phyloP scores from a whole-genome alignment of 352 stramenopile species.

The Globisporangium sylvaticum region DNA sequence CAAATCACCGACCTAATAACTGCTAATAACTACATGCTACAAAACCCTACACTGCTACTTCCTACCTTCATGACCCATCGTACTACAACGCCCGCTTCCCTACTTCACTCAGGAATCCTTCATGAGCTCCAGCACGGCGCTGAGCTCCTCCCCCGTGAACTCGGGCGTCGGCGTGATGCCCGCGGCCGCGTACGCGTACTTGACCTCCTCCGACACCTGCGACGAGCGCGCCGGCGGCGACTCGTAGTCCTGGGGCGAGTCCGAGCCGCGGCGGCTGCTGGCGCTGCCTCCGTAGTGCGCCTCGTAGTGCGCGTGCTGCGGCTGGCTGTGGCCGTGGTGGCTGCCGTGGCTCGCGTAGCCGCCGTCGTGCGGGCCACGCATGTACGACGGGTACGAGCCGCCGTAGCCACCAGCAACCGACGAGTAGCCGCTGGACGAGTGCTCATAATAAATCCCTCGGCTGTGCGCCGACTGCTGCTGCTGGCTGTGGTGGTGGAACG shows the following conservation, averaged over 20 bases:
- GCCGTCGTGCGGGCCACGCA: conserved; percentile 29
- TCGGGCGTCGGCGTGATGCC: conserved; percentile 22
- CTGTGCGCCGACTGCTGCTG: conserved; percentile 19
- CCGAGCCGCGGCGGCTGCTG: background rate
- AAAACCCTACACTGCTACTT: background rate
- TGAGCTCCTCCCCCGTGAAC: conserved; percentile 48
- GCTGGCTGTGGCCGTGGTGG: conserved; percentile 2
- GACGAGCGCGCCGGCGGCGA: conserved; percentile 25
- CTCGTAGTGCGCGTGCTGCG: conserved; percentile 28
- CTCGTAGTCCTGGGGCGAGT: conserved; percentile 22
- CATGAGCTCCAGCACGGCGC: conserved; percentile 45
- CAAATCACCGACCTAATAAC: conserved; percentile 1
- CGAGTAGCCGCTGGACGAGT: conserved; percentile 12
- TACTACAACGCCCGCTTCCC: too few relatives aligned
- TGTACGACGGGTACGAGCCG: conserved; percentile 39
- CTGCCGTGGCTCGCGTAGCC: conserved; percentile 20
- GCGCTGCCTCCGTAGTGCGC: conserved; percentile 11
- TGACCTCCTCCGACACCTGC: conserved; percentile 21
- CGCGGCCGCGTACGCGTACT: conserved; percentile 28
- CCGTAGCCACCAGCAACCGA: background rate
- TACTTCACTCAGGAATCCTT: conserved; percentile 29
- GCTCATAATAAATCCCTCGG: conserved; percentile 23
- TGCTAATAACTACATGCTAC: background rate
- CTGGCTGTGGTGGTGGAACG: conserved; percentile 32
- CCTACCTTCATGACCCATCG: background rate